Evolutionary conservation across 345 rosid genomes (phyloP), one percentile per base, ranked within the genome.

Genomic region (Eucalyptus grandis): DNA sequence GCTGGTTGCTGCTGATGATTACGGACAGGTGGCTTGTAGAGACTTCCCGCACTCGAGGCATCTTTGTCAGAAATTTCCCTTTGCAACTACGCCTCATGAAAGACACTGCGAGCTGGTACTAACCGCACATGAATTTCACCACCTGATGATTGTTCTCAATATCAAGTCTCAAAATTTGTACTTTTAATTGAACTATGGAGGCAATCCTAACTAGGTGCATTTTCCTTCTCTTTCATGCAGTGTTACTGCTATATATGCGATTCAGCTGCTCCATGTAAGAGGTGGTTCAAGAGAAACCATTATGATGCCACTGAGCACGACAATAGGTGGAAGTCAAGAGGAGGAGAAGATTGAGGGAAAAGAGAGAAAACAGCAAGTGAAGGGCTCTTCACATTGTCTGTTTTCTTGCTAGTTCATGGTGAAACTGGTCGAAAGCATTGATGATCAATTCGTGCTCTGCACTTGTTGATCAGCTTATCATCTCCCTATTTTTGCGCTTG

Each of bases 1-100:
- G 83, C 47, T 77, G 43, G 26, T 77, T 40, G 15, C 27, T 77
- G 12, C 83, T 77, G 83, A 77, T 77, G 83, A 40, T 21, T 77
- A 77, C 1, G 83, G 21, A 40, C 60, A 94, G 97, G 95, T 97
- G 44, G 99, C 97, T 65, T 96, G 97, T 83, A 94, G 99, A 92
- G 98, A 96, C 87, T 96, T 93, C 54, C 97, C 98, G 31, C 99
- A 97, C 93, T 90, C 97, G 50, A 93, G 98, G 89, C 94, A 96
- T 92, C 91, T 94, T 2, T 96, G 99, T 49, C 53, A 90, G 46
- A 92, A 93, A 11, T 95, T 80, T 87, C 98, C 98, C 11, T 97
- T 96, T 91, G 94, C 90, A 13, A 81, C 90, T 34, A 94, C 96
- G 11, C 90, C 94, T 65, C 96, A 93, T 46, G 92, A 92, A 90